These are phyloP conservation scores for Hammondia hammondi DNA, from an alignment of 169 alveolate species.

Conservation along the genomic window DNA sequence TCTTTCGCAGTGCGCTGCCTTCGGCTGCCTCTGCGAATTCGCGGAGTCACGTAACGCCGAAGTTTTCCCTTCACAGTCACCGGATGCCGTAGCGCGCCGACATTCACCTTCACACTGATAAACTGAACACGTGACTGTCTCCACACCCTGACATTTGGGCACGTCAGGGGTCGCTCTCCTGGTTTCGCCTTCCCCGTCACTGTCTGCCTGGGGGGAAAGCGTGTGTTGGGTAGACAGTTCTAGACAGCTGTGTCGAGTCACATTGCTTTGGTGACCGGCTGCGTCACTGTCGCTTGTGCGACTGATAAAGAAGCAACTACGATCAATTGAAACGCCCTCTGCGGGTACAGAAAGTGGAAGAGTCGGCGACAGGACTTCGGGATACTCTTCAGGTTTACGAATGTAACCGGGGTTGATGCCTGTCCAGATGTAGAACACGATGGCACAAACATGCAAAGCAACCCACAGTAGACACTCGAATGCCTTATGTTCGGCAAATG, in stretches of 20 bases:
- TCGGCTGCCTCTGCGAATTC: too few relatives aligned
- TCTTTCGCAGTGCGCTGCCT: not conserved
- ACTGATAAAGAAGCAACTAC: not conserved
- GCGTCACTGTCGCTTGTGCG: not conserved
- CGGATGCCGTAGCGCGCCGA: not conserved
- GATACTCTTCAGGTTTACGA: not conserved
- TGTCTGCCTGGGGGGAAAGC: not conserved
- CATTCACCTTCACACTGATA: not conserved
- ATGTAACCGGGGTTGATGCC: constrained; percentile 19
- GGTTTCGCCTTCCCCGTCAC: not conserved
- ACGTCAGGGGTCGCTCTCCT: not conserved
- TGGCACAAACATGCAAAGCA: not conserved
- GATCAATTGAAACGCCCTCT: not conserved
- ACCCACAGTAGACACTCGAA: constrained; percentile 16
- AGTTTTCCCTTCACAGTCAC: not conserved
- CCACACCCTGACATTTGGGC: not conserved
- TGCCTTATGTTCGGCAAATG: not conserved
- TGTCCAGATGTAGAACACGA: not conserved
- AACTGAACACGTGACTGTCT: not conserved
- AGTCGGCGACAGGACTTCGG: not conserved
- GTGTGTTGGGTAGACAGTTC: not conserved
- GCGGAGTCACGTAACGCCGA: too few relatives aligned
- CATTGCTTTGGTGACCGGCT: not conserved
- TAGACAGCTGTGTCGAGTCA: too few relatives aligned
- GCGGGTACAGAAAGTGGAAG: not conserved